Percentiles rank a stretch among this genome's conserved stretches.
These are phyloP conservation scores for Lasiodiplodia theobromae DNA, from an alignment of 2,329 filamentous ascomycete genomes.

Conservation along the genomic window DNA sequence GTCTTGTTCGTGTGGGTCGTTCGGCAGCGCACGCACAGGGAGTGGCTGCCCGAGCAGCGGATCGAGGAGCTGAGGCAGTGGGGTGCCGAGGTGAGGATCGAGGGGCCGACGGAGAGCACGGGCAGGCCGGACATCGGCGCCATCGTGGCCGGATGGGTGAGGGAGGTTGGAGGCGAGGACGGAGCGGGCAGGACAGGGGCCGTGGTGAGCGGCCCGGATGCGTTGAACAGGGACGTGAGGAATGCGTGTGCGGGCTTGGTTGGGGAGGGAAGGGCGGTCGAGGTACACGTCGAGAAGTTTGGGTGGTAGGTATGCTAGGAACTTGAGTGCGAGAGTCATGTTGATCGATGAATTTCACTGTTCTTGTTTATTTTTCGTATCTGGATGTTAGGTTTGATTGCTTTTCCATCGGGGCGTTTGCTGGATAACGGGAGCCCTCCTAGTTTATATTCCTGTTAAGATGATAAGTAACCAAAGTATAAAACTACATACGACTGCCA, in stretches of 20 bases:
- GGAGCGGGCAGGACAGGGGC: slow-evolving; percentile 54
- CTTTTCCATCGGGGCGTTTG: no score
- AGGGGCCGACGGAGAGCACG: slow-evolving; percentile 61
- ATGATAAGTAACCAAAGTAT: no score
- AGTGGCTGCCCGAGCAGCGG: slow-evolving; percentile 61
- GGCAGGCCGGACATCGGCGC: slow-evolving; percentile 61
- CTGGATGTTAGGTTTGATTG: no score
- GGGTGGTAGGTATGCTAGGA: slow-evolving; percentile 60
- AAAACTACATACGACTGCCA: no score
- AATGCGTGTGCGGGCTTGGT: slow-evolving; percentile 63
- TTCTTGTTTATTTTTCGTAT: not conserved
- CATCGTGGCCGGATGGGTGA: slow-evolving; percentile 52
- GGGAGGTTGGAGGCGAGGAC: slow-evolving; percentile 37
- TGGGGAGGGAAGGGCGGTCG: slow-evolving; percentile 56
- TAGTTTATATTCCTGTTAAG: no score
- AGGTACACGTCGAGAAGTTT: slow-evolving; percentile 70
- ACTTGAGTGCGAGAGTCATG: not conserved
- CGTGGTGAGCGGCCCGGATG: slow-evolving; percentile 69
- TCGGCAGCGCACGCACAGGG: slow-evolving; percentile 59
- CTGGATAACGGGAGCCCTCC: no score
- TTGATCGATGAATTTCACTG: not conserved
- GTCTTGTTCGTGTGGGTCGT: slow-evolving; percentile 67
- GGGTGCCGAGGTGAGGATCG: slow-evolving; percentile 62
- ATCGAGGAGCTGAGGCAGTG: slow-evolving; percentile 57
- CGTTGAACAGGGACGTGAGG: slow-evolving; percentile 65